These are phyloP conservation scores for Sphaerulina populicola DNA, from an alignment of 2,329 filamentous ascomycete genomes.

Conservation along the genomic window DNA sequence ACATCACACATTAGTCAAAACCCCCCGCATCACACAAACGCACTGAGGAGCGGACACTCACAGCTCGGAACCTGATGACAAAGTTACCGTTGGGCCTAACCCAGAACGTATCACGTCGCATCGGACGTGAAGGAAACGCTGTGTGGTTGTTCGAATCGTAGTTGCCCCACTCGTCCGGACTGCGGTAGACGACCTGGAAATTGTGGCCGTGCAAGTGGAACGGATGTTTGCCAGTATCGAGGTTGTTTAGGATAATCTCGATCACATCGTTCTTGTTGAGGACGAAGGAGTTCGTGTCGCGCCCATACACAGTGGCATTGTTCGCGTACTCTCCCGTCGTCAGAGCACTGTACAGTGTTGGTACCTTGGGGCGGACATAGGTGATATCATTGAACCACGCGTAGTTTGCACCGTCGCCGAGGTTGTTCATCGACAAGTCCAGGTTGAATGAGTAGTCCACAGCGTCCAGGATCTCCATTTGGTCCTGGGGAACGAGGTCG, in stretches of 20 bases:
- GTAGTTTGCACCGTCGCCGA: conserved; percentile 59
- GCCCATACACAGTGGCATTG: conserved; percentile 41
- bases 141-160: conserved; percentile 32
- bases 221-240: conserved; percentile 62
- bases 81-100: conserved; percentile 48
- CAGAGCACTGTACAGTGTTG: conserved; percentile 68
- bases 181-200: conserved; percentile 53
- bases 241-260: conserved; percentile 69
- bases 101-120: conserved; percentile 48
- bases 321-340: conserved; percentile 47
- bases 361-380: conserved; percentile 66
- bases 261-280: conserved; percentile 60
- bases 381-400: conserved; percentile 61
- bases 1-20: not conserved
- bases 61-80: conserved; percentile 47
- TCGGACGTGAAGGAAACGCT: conserved; percentile 36
- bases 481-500: conserved; percentile 60
- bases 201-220: conserved; percentile 69
- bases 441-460: conserved; percentile 58
- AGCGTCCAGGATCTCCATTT: conserved; percentile 50
- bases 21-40: not conserved
- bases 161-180: conserved; percentile 29
- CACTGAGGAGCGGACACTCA: not conserved
- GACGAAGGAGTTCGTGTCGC: conserved; percentile 52
- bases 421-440: conserved; percentile 53